Base-by-base conservation (phyloP, 2,329 filamentous ascomycete genomes). In the Diaporthe longicolla region DNA sequence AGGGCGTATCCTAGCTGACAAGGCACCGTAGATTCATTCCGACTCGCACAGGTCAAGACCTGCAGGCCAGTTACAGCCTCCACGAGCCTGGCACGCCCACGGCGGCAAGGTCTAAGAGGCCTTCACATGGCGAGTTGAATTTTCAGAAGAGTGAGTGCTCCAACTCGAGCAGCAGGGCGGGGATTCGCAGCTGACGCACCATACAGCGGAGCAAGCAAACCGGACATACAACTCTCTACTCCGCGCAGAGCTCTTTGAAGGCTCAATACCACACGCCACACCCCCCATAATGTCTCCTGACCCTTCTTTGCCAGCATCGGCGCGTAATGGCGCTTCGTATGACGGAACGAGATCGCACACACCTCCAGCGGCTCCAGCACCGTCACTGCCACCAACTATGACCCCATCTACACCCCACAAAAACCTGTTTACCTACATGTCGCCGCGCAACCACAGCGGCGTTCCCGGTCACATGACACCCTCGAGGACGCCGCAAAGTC, bases 401-500 rank as follows among this genome's bases (percentile, higher is more conserved):
- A 98, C 96, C 0, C 97, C 97, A 0, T 97, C 96, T 1, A 99
- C 97, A 5, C 97, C 97, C 13, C 95, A 98, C 83, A 98, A 98
- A 85, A 99, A 99, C 78, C 90, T 99, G 52, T 98, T 99, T 82
- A 94, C 93, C 35, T 98, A 97, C 82, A 92, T 94, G 83, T 95
- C 94, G 3, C 93, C 94, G 2, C 87, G 88, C 32, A 91, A 94
- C 79, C 90, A 93, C 80, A 90, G 87, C 73, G 89, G 90, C 76
- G 89, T 93, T 66, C 93, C 91, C 26, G 93, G 93, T n/a, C 94
- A 97, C 78, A 94, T 93, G 1, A 98, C 95, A 5, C 95, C 95
- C 2, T 94, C 94, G 15, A 93, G 94, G 83, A 98, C 97, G 3
- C 95, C 96, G 1, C 94, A 95, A 80, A 96, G 93, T 79, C 91